Percentiles rank a stretch among this genome's conserved stretches.
Evolutionary conservation across 768 basidiomycete species (phyloP).

Genomic region (Gloeostereum incarnatum): DNA sequence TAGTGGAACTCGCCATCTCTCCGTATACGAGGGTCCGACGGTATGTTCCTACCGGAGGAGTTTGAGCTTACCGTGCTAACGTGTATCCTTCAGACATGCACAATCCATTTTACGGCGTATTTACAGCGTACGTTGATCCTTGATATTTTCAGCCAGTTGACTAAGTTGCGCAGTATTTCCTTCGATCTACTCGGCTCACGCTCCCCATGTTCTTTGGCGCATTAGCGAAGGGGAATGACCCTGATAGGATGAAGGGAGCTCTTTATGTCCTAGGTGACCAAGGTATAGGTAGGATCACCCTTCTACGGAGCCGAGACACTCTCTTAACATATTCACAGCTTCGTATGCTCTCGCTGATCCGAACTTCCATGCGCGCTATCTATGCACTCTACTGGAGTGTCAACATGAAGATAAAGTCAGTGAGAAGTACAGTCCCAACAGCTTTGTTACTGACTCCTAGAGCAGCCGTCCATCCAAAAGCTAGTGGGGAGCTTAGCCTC

Average conservation of each 20-base stretch:
- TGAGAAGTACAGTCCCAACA: neutral
- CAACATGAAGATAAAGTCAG: conserved; percentile 81
- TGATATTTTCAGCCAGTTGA: neutral
- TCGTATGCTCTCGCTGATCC: conserved; percentile 63
- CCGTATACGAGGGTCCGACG: conserved; percentile 72
- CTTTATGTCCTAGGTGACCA: conserved; percentile 74
- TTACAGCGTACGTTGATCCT: conserved; percentile 40
- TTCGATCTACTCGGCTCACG: conserved; percentile 60
- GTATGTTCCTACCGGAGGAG: conserved; percentile 24
- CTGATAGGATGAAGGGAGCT: conserved; percentile 94
- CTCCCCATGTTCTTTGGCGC: conserved; percentile 55
- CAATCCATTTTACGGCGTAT: conserved; percentile 58
- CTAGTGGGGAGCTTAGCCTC: conserved; percentile 52
- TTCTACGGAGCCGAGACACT: conserved; percentile 2
- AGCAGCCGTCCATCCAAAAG: conserved; percentile 69
- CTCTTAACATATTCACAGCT: conserved; percentile 25
- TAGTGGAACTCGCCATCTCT: conserved; percentile 69
- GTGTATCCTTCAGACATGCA: conserved; percentile 42
- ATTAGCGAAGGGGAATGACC: conserved; percentile 66
- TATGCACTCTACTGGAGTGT: conserved; percentile 58
- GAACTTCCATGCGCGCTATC: conserved; percentile 43
- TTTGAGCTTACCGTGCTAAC: neutral
- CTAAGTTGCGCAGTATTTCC: conserved; percentile 41
- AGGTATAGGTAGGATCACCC: conserved; percentile 41
- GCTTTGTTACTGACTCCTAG: neutral